Base-by-base conservation (phyloP, 305 asterid species). In the Fraxinus xanthoxyloides region DNA sequence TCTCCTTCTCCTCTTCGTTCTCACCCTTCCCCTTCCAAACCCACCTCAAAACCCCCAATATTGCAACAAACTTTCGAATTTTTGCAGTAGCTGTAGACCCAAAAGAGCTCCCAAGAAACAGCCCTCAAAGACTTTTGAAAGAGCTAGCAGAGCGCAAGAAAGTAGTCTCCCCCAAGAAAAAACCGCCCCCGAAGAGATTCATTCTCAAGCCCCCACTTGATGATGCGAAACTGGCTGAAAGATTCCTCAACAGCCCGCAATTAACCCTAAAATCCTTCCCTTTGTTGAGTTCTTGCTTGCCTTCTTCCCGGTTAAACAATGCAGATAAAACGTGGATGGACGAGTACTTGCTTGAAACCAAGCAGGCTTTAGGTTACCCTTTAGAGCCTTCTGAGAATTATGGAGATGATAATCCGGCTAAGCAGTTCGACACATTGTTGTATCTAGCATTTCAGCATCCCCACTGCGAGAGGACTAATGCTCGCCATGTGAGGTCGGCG, bases 391-490 rank as follows among this genome's bases (percentile, higher is more conserved):
- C 98, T 2, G 96, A 93, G 21, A 91, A 34, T 36, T 93, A 86
- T 31, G 93, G 93, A 21, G 98, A 94, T n/a, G 98, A 97, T 86
- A 97, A 91, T 82, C 99, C 99, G 0, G 98, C 98, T 0, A 97
- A 93, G 85, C 98, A 97, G 74, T 93, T 97, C 43, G 99, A 94
- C 75, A 89, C 96, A 1, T 77, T 97, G 93, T 72, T 97, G 89
- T 97, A 94, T 85, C 80, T 97, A 85, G 96, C 98, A 36, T 97
- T 97, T 88, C 98, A 93, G 92, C 95, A 97, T 80, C 95, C 98
- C 0, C 91, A 90, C 79, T 94, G 98, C 82, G 97, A 97, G 89
- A 90, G 98, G 94, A 94, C 95, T 28, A 94, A 88, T 35, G 95
- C 92, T 2, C 86, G 95, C 72, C 99, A 94, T 74, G 96, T 97